These are phyloP conservation scores for Penicillium argentinense DNA, from an alignment of 495 filamentous ascomycete species.

Conservation along the genomic window DNA sequence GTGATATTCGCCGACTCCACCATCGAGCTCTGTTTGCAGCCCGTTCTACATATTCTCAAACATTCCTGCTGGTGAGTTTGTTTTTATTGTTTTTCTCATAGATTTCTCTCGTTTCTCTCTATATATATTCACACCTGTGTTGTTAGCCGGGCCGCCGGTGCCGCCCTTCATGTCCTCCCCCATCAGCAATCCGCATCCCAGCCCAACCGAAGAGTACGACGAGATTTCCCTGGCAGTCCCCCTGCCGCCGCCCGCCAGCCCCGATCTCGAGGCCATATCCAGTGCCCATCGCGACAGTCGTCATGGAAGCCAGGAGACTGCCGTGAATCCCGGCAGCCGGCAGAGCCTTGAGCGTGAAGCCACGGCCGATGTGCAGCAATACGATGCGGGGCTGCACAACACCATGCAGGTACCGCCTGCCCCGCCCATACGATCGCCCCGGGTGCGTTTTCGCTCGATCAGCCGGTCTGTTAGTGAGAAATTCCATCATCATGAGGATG, in stretches of 20 bases:
- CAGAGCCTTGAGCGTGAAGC: conserved; percentile 18
- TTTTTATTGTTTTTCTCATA: neutral
- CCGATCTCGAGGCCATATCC: too few relatives aligned
- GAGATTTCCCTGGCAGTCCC: conserved; percentile 26
- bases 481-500: conserved; percentile 8
- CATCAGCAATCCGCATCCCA: conserved; percentile 22
- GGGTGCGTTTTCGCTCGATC: conserved; percentile 28
- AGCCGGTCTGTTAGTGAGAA: conserved; percentile 14
- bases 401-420: conserved; percentile 3
- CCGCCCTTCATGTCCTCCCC: conserved; percentile 21
- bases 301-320: too few relatives aligned
- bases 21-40: too few relatives aligned
- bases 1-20: neutral
- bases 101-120: neutral
- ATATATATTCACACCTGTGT: neutral
- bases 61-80: neutral
- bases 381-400: conserved; percentile 11
- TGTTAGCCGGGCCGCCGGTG: conserved; percentile 1
- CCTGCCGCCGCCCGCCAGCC: conserved; percentile 12
- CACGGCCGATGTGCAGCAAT: conserved; percentile 19
- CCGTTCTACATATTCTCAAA: conserved; percentile 1
- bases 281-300: too few relatives aligned
- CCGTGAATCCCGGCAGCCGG: conserved; percentile 6
- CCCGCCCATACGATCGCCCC: conserved; percentile 13
- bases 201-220: conserved; percentile 25